phyloP scores from a whole-genome alignment of 2,329 filamentous ascomycete species.

The Furcasterigmium sp. region DNA sequence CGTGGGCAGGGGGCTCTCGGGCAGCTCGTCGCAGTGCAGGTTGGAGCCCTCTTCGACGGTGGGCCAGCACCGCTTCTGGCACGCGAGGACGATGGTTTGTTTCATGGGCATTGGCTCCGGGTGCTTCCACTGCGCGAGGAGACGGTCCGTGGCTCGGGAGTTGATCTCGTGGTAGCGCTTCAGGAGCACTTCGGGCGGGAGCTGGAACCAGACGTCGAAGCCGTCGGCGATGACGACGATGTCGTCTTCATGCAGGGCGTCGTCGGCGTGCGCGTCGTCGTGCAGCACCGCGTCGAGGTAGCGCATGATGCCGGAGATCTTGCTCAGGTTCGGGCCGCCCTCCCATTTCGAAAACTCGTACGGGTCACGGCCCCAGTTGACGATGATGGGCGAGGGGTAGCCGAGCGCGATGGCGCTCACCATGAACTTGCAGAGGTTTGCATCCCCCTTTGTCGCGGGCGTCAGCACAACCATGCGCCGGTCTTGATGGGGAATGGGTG shows the following conservation, averaged over 20 bases:
- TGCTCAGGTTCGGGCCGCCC: conserved; percentile 20
- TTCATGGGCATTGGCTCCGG: conserved; percentile 11
- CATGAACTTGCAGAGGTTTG: conserved; percentile 24
- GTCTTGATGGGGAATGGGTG: background rate
- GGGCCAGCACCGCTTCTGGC: conserved; percentile 17
- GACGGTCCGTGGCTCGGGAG: conserved; percentile 22
- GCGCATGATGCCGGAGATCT: conserved; percentile 18
- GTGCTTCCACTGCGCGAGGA: conserved; percentile 17
- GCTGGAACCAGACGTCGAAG: conserved; percentile 32
- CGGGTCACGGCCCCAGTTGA: conserved; percentile 17
- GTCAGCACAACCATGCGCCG: background rate
- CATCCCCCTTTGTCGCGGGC: background rate
- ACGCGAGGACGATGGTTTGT: conserved; percentile 17
- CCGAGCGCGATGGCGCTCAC: conserved; percentile 19
- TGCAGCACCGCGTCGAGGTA: conserved; percentile 15
- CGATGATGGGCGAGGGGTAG: conserved; percentile 20
- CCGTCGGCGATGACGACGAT: conserved; percentile 29
- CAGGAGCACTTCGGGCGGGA: conserved; percentile 28
- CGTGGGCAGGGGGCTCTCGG: conserved; percentile 13
- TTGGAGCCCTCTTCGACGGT: conserved; percentile 9
- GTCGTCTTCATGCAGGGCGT: conserved; percentile 17
- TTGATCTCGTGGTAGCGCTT: conserved; percentile 27
- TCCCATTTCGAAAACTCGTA: conserved; percentile 9
- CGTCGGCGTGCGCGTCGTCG: conserved; percentile 5
- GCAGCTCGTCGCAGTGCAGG: conserved; percentile 17